phyloP scores from a whole-genome alignment of 164 flowering plant genomes.

The Tetracentron sinense region DNA sequence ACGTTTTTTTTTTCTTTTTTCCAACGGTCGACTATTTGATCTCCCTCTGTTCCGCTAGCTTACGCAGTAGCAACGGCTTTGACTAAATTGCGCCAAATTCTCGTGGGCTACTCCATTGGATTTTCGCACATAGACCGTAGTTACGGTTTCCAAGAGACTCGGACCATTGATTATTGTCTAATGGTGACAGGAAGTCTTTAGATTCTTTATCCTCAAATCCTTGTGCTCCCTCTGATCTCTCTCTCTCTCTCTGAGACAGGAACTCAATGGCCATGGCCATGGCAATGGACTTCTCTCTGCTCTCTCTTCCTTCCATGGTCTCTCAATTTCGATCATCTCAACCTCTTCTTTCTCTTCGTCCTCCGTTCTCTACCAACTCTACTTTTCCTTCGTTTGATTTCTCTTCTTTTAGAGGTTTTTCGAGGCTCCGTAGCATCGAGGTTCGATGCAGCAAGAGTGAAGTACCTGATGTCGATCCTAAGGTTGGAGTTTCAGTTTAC shows the following conservation, averaged over 20 bases:
- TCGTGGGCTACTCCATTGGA: no score
- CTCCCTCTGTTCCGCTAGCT: no score
- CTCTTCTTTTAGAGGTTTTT: slow-evolving; percentile 11
- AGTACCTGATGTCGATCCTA: slow-evolving; percentile 37
- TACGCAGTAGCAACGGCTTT: no score
- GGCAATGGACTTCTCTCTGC: slow-evolving; percentile 20
- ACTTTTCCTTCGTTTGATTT: slow-evolving; percentile 1
- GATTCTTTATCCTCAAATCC: background rate
- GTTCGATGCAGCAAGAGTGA: slow-evolving; percentile 22
- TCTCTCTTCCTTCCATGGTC: slow-evolving; percentile 7
- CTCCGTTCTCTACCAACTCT: background rate
- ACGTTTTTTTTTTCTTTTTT: no score
- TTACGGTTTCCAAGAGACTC: no score
- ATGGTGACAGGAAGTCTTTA: no score
- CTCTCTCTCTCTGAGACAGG: background rate
- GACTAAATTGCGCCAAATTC: no score
- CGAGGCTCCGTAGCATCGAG: slow-evolving; percentile 6
- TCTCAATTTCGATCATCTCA: slow-evolving; percentile 6
- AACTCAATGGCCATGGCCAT: slow-evolving; percentile 15
- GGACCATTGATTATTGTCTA: no score
- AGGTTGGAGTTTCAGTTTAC: slow-evolving; percentile 69
- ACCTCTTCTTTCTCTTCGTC: slow-evolving; percentile 9
- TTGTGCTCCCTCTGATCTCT: background rate
- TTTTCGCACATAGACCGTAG: no score
- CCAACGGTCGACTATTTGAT: no score